Percentiles rank a stretch among this genome's conserved stretches.
phyloP scores from a whole-genome alignment of 208 protist genomes.

The Wallacemonas sp. region DNA sequence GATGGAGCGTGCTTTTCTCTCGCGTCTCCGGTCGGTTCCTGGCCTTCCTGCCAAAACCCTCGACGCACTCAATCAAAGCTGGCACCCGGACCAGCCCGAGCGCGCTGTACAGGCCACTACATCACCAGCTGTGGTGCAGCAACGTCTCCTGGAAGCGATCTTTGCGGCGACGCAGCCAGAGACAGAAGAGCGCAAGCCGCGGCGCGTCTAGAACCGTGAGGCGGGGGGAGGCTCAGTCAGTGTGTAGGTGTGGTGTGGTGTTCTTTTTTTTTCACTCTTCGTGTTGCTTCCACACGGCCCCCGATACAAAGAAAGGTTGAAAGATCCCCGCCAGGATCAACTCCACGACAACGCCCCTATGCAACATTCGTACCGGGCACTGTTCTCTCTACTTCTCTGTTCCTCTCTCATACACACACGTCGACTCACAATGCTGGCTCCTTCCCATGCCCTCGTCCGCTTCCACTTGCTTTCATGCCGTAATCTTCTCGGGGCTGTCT shows the following conservation, averaged over 20 bases:
- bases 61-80: not conserved
- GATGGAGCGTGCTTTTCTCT: constrained; percentile 33
- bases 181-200: too few relatives aligned
- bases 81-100: not conserved
- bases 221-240: not conserved
- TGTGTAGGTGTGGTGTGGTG: not conserved
- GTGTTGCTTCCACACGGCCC: constrained; percentile 8
- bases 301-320: constrained; percentile 6
- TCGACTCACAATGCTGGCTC: not conserved
- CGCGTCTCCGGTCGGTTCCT: not conserved
- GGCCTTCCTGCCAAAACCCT: not conserved
- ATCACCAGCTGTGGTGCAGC: constrained; percentile 44
- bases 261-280: constrained; percentile 12
- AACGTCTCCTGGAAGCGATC: constrained; percentile 34
- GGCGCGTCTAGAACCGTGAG: too few relatives aligned
- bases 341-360: too few relatives aligned
- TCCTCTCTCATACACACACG: not conserved
- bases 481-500: not conserved
- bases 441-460: not conserved
- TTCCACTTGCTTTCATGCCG: not conserved
- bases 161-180: constrained; percentile 14
- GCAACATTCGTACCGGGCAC: not conserved
- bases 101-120: not conserved
- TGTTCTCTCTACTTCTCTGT: not conserved
- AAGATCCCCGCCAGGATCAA: too few relatives aligned